Base-by-base conservation (phyloP, 2,329 filamentous ascomycete species). In the Neobulgaria alba region DNA sequence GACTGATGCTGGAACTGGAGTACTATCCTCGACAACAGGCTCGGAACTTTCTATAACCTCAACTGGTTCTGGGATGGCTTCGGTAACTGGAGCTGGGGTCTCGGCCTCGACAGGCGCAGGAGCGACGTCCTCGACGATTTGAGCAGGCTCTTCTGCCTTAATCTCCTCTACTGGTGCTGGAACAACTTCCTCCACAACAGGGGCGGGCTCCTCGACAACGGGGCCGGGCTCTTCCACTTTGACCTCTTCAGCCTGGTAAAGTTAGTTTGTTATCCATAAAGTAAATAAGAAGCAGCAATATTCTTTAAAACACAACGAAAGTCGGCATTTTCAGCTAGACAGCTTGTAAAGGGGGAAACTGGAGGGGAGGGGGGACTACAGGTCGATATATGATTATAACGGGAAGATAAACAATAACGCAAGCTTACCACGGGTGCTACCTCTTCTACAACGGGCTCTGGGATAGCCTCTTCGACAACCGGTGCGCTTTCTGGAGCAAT, bases 81-180 rank as follows among this genome's bases (percentile, higher is more conserved):
- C 38, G 5, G 30, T 34, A 10, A 19, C 35, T 3, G 32, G 10
- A 15, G 21, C 42, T 21, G 31, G 7, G 18, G n/a, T 23, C 10
- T 18, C 10, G 9, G 35, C 41, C 15, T 45, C 38, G 5, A 30
- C 39, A 20, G 31, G 33, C 16, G 26, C 29, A 15, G 31, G 14
- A 33, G 4, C n/a, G 12, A 12, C 23, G 7, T 26, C 23, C 12
- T 12, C 23, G 12, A 26, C 23, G 12, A 26, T 26, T 7, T 15
- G 19, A 26, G 8, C 29, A 26, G 10, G 29, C 31, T 47, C 41
- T 12, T 41, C 41, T 34, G 19, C 31, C 23, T 43, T 37, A 10
- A 12, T 10, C 23, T 40, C 29, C 29, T 43, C 40, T 3, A 10
- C 36, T 12, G n/a, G n/a, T n/a, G n/a, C n/a, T n/a, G n/a, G 7